Evolutionary conservation across 2,329 filamentous ascomycete species (phyloP), one percentile per base, ranked within the genome.

Genomic region (Metarhizium album): DNA sequence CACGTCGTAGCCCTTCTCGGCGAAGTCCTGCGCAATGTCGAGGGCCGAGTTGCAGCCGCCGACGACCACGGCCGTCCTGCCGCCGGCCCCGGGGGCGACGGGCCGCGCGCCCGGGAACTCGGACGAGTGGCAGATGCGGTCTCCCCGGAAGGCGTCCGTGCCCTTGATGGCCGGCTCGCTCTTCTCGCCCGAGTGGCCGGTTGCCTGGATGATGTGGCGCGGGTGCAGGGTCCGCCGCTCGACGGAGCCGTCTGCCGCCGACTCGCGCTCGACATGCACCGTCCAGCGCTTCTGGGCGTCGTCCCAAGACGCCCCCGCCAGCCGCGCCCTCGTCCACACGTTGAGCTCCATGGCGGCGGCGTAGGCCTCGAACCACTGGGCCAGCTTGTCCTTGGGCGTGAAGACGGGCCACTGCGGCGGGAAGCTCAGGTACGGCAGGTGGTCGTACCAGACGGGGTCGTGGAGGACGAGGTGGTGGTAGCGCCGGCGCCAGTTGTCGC

Each of bases 331-430:
- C 0, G 71, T 78, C 83, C 83, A 86, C 24, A 85, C 74, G 54
- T 86, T 83, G 40, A 87, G 72, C 57, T 87, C 84, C n/a, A 87
- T 70, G 0, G 80, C 64, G 4, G 69, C 74, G 1, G 76, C 83
- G 55, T 87, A 87, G 0, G 75, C 68, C 55, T 86, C 82, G 53
- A 87, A 81, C 66, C 80, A 87, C 42, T 85, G 80, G 1, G 73
- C 84, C 0, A 86, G 68, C 59, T 87, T 87, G 62, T 87, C 83
- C 60, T 86, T 87, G 4, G 83, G 82, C 0, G 82, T 85, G 62
- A 84, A 87, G 16, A 84, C 68, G 3, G 83, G 83, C 83, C 83
- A 87, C 48, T 74, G 74, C 0, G 73, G 60, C 0, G 83, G 84
- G 60, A 86, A 87, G 0, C 69, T 67, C 3, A 87, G 57, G 60